These are phyloP conservation scores for Thielaviopsis ethacetica DNA, from an alignment of 2,329 filamentous ascomycete species.

Conservation along the genomic window DNA sequence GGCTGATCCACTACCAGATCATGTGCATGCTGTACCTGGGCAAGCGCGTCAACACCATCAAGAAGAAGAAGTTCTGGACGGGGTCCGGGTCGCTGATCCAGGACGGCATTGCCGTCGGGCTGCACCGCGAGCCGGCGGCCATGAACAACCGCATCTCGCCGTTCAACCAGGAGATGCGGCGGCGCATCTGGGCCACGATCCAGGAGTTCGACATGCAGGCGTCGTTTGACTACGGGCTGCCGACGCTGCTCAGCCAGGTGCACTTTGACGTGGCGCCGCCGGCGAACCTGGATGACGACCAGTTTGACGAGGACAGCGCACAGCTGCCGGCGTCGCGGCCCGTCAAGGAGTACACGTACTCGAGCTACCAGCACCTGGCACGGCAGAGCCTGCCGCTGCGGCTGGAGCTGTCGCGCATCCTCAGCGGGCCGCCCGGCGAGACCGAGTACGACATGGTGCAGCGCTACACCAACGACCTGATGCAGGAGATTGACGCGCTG, in stretches of 20 bases:
- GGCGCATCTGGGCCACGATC: slow-evolving; percentile 44
- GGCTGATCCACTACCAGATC: slow-evolving; percentile 44
- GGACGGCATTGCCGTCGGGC: slow-evolving; percentile 39
- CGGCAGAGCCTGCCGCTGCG: slow-evolving; percentile 39
- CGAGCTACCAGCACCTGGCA: slow-evolving; percentile 41
- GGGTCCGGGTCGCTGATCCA: slow-evolving; percentile 38
- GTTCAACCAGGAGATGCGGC: slow-evolving; percentile 45
- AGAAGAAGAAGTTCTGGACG: slow-evolving; percentile 50
- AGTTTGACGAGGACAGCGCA: slow-evolving; percentile 36
- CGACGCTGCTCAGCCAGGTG: slow-evolving; percentile 39
- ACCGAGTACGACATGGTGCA: slow-evolving; percentile 47
- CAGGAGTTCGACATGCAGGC: slow-evolving; percentile 47
- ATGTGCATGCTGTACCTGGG: slow-evolving; percentile 42
- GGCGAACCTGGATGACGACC: slow-evolving; percentile 40
- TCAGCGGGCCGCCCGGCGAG: slow-evolving; percentile 37
- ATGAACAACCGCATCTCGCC: slow-evolving; percentile 38
- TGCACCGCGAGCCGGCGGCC: slow-evolving; percentile 42
- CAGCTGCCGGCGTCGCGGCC: slow-evolving; percentile 35
- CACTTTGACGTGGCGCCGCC: slow-evolving; percentile 39
- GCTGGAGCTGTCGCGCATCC: slow-evolving; percentile 38
- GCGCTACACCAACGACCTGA: slow-evolving; percentile 43
- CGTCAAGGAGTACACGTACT: slow-evolving; percentile 37
- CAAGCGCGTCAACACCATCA: slow-evolving; percentile 45
- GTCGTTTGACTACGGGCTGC: slow-evolving; percentile 43
- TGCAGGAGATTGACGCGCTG: slow-evolving; percentile 41